Evolutionary conservation across 2,329 filamentous ascomycete species (phyloP), one percentile per base, ranked within the genome.

Genomic region (Grosmannia penicillata): DNA sequence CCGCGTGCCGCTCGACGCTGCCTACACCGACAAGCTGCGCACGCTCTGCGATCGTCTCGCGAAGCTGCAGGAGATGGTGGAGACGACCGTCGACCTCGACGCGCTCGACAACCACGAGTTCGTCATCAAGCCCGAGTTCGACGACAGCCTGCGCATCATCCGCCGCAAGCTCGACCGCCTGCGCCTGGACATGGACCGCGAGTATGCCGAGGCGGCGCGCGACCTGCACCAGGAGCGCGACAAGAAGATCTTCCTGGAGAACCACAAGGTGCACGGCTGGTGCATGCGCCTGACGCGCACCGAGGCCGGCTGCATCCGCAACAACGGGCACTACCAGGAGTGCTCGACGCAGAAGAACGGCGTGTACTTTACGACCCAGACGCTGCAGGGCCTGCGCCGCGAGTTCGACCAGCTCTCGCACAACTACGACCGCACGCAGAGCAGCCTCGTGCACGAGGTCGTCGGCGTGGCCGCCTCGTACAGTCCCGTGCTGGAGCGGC

Each of bases 341-440:
- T 93, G 86, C 56, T 93, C 87, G 1, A 98, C 93, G 1, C 91
- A 96, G 60, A 98, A 98, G 69, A 98, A 95, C 55, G 91, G 91
- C 31, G 91, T 96, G 39, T 98, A 91, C 62, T 98, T 98, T 58
- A 96, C 91, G 1, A 98, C 91, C 4, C 77, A 75, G 38, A 76
- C 71, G 24, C 67, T 98, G 49, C 80, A 86, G 52, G 70, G 76
- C 21, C 73, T 87, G 50, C 80, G 91, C 24, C 75, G 89, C 38
- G 89, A 98, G 51, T 86, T 93, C 48, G 89, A 98, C 53, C 87
- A 96, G 57, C 69, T 95, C 1, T 93, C 85, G 1, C 79, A 86
- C 44, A 94, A 85, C 53, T 98, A 98, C 64, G 93, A 93, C 59
- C 78, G 86, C 38, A 96, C 87, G 0, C 93, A 98, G 60, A 81